Evolutionary conservation across 495 filamentous ascomycete species (phyloP).

Genomic region (Neurospora tetraspora): DNA sequence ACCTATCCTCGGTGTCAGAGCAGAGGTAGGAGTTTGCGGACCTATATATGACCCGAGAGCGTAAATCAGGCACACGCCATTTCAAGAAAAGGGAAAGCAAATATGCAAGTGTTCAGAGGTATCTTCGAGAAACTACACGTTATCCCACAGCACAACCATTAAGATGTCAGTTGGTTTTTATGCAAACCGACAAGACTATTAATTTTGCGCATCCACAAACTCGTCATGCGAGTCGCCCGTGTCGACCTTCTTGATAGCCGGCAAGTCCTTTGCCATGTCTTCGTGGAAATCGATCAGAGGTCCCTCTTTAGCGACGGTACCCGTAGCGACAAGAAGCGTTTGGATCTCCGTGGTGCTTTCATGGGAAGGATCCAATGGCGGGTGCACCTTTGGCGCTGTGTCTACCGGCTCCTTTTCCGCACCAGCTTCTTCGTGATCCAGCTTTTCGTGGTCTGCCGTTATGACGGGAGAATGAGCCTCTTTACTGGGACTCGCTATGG

Average conservation of each 20-base stretch:
- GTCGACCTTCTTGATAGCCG: constrained; percentile 15
- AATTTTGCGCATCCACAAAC: constrained; percentile 24
- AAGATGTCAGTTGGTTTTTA: neutral
- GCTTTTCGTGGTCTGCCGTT: neutral
- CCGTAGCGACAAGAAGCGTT: constrained; percentile 29
- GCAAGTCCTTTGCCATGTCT: constrained; percentile 38
- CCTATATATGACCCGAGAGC: neutral
- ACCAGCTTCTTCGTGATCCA: neutral
- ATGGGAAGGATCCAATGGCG: constrained; percentile 15
- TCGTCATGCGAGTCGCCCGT: constrained; percentile 22
- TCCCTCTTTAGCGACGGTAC: constrained; percentile 19
- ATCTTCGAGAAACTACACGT: neutral
- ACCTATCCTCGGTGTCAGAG: neutral
- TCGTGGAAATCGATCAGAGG: constrained; percentile 42
- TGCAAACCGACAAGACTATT: neutral
- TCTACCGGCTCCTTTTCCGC: neutral
- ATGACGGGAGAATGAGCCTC: constrained; percentile 13
- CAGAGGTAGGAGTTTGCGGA: neutral
- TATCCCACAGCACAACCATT: neutral
- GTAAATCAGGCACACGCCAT: neutral
- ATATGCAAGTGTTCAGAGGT: neutral
- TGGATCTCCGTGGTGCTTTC: constrained; percentile 30
- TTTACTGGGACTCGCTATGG: constrained; percentile 12
- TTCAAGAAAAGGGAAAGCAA: neutral
- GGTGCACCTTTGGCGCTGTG: neutral